Evolutionary conservation across 163 green algal species (phyloP).

Genomic region (Chloroidium sp.): DNA sequence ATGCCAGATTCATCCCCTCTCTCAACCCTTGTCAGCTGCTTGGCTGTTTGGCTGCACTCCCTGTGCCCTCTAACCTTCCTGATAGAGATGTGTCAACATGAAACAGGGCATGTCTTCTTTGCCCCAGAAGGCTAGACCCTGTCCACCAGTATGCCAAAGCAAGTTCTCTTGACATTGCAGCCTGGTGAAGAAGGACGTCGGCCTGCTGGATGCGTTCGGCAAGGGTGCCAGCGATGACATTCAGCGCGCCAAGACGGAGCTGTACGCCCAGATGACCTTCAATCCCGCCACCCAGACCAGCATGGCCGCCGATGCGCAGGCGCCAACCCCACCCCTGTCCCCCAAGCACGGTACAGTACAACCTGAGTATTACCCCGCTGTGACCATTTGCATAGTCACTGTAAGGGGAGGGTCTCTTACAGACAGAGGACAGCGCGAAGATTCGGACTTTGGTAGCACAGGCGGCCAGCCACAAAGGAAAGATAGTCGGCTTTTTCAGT

Average conservation of each 20-base stretch:
- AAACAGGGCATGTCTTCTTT: no score
- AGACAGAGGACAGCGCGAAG: no score
- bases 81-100: no score
- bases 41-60: background rate
- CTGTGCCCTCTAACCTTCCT: background rate
- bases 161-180: slow-evolving; percentile 9
- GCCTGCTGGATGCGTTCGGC: slow-evolving; percentile 90
- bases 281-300: slow-evolving; percentile 35
- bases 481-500: no score
- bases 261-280: slow-evolving; percentile 74
- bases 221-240: slow-evolving; percentile 87
- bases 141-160: no score
- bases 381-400: no score
- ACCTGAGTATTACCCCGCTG: background rate
- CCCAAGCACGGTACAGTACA: slow-evolving; percentile 11
- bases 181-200: slow-evolving; percentile 88
- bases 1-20: background rate
- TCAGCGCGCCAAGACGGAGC: slow-evolving; percentile 57
- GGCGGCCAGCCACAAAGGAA: no score
- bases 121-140: no score
- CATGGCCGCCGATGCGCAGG: slow-evolving; percentile 28
- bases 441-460: no score
- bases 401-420: no score
- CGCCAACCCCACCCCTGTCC: slow-evolving; percentile 28
- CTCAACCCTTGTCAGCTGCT: background rate